A percentile compares a stretch with the other conserved stretches of the same genome.
These are phyloP conservation scores for Phytophthora vignae DNA, from an alignment of 352 stramenopile genomes.

Conservation along the genomic window DNA sequence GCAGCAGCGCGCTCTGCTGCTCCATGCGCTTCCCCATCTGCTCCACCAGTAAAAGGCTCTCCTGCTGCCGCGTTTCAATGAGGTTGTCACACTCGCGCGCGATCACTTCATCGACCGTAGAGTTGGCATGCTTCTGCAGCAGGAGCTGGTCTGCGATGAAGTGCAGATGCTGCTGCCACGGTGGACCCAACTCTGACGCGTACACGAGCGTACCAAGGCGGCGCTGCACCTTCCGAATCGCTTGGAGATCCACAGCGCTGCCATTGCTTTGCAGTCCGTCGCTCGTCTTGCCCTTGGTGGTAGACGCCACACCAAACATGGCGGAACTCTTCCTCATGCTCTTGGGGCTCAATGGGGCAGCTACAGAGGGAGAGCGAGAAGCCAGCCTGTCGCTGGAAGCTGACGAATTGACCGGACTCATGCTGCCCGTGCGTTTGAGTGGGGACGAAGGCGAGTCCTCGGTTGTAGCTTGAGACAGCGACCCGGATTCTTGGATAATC, in stretches of 20 bases:
- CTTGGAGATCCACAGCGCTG: constrained; percentile 63
- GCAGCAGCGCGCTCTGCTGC: constrained; percentile 60
- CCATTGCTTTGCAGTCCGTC: constrained; percentile 12
- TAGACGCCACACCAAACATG: constrained; percentile 1
- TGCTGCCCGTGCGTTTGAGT: not conserved
- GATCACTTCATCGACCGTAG: constrained; percentile 72
- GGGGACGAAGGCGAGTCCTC: not conserved
- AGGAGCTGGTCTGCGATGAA: constrained; percentile 62
- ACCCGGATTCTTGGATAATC: constrained; percentile 50
- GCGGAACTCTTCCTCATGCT: constrained; percentile 23
- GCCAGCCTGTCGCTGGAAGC: constrained; percentile 8
- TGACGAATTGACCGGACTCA: constrained; percentile 14
- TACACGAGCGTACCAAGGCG: constrained; percentile 80
- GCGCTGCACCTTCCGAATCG: constrained; percentile 84
- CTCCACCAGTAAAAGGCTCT: constrained; percentile 67
- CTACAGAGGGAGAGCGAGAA: constrained; percentile 1
- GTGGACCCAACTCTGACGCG: constrained; percentile 64
- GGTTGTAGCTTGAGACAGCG: constrained; percentile 11
- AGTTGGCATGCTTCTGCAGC: constrained; percentile 73
- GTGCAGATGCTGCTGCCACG: constrained; percentile 61
- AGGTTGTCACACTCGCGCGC: constrained; percentile 57
- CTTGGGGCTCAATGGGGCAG: constrained; percentile 14
- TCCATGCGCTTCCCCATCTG: constrained; percentile 62
- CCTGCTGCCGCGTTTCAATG: constrained; percentile 51
- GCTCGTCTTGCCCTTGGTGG: constrained; percentile 18